Evolutionary conservation across 495 filamentous ascomycete species (phyloP).

Genomic region (Xylaria castorea): DNA sequence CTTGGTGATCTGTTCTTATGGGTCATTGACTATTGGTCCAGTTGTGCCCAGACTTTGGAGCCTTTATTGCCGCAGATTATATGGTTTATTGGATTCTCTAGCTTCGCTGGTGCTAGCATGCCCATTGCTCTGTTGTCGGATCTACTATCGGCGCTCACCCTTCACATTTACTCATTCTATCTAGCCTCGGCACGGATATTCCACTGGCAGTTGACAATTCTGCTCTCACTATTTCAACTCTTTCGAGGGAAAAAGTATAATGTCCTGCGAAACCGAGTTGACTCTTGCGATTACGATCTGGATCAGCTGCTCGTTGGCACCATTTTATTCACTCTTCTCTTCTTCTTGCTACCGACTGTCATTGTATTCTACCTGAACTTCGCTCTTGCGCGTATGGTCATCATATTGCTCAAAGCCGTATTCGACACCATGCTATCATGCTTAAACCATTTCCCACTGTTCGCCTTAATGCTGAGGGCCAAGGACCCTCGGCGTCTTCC

Average conservation of each 20-base stretch:
- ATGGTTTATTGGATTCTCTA: conserved; percentile 91
- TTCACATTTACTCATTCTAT: conserved; percentile 98
- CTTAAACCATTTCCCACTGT: conserved; percentile 97
- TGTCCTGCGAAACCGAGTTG: conserved; percentile 94
- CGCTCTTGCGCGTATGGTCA: conserved; percentile 89
- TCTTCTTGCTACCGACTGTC: conserved; percentile 94
- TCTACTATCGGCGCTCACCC: conserved; percentile 85
- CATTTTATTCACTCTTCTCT: conserved; percentile 93
- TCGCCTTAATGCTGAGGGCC: conserved; percentile 93
- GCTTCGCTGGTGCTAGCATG: conserved; percentile 95
- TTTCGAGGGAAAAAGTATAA: conserved; percentile 99
- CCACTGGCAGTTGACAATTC: conserved; percentile 96
- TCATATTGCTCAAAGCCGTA: conserved; percentile 87
- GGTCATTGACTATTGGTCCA: conserved; percentile 98
- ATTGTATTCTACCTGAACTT: conserved; percentile 97
- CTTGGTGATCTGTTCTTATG: conserved; percentile 94
- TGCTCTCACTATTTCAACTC: conserved; percentile 95
- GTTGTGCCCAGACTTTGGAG: conserved; percentile 75
- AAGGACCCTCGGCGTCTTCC: conserved; percentile 93
- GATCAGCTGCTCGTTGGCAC: conserved; percentile 97
- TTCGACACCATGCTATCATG: conserved; percentile 92
- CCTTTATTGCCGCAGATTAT: conserved; percentile 85
- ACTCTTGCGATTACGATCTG: conserved; percentile 98
- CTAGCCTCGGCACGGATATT: conserved; percentile 95
- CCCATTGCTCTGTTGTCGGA: conserved; percentile 97